Conservation (phyloP, 2,329 filamentous ascomycete species). For the Aspergillus viridinutans region DNA sequence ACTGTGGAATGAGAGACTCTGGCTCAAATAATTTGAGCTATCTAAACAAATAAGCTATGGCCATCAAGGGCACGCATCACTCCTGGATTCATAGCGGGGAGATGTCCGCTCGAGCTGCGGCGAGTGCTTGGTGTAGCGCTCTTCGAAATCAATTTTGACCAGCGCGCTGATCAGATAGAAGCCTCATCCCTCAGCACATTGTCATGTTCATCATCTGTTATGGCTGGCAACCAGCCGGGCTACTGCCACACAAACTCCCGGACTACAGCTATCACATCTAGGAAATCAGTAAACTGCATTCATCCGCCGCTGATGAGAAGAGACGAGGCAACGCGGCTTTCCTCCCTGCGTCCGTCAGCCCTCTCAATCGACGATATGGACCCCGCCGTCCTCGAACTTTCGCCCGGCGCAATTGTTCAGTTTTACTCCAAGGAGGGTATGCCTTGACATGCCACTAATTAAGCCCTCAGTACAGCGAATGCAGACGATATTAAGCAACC, state of each 20-base stretch:
- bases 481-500: not conserved
- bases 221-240: not conserved
- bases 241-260: not conserved
- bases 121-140: too few species aligned
- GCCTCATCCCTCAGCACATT: not conserved
- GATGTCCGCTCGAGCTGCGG: too few species aligned
- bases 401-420: not conserved
- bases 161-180: too few species aligned
- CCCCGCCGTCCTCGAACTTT: too few species aligned
- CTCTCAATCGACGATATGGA: not conserved
- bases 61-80: not conserved
- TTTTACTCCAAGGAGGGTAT: not conserved
- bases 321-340: not conserved
- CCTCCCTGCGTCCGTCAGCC: not conserved
- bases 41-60: not conserved
- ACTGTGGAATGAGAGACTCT: not conserved
- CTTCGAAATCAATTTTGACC: too few species aligned
- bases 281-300: not conserved
- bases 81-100: too few species aligned
- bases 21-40: not conserved
- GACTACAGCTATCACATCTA: not conserved
- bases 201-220: too few species aligned
- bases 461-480: not conserved
- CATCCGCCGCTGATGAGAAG: not conserved
- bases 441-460: not conserved